Base-by-base conservation (phyloP, 2,329 filamentous ascomycete genomes). In the Pseudopyrenochaeta lycopersici region DNA sequence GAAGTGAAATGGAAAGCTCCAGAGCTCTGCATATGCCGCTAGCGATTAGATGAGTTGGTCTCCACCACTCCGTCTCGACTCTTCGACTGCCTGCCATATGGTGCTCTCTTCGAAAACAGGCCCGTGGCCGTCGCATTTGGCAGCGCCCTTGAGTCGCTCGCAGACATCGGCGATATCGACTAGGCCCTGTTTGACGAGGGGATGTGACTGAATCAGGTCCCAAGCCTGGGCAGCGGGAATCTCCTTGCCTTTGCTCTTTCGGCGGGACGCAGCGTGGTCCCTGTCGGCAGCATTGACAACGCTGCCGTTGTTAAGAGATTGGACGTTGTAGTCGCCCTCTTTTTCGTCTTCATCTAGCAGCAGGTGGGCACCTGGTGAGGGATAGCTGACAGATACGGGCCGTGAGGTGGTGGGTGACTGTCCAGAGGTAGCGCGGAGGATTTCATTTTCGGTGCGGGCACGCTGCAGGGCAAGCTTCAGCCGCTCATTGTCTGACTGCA, bases 381-480 rank as follows among this genome's bases (percentile, higher is more conserved):
- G 72, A 72, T 60, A 77, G 76, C 58, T 71, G 20, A 60, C 71
- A 12, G 71, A 72, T 31, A 71, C 62, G 29, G 67, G 68, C 12
- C 79, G 79, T 40, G 58, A 80, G 74, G 31, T 80, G 76, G 49
- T 73, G 75, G 67, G 76, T 69, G 70, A 70, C 10, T 64, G 63
- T 18, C 73, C 80, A 6, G 88, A 88, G 1, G 92, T 96, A 5
- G 92, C 92, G 41, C 92, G 89, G 31, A 98, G 81, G 48, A 97
- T 93, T 77, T 97, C 91, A 74, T 97, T 97, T 74, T 98, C 93
- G 7, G 92, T 97, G 56, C 87, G 88, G 47, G 91, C 87, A 70
- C 90, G 90, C 62, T 95, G 90, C 23, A 97, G 82, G 68, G 96
- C 89, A 17, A 90, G 86, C 77, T 91, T 94, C 23, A 98, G 81